Evolutionary conservation across 225 moss, liverwort and hornwort species (phyloP).

Genomic region (Climacium dendroides): DNA sequence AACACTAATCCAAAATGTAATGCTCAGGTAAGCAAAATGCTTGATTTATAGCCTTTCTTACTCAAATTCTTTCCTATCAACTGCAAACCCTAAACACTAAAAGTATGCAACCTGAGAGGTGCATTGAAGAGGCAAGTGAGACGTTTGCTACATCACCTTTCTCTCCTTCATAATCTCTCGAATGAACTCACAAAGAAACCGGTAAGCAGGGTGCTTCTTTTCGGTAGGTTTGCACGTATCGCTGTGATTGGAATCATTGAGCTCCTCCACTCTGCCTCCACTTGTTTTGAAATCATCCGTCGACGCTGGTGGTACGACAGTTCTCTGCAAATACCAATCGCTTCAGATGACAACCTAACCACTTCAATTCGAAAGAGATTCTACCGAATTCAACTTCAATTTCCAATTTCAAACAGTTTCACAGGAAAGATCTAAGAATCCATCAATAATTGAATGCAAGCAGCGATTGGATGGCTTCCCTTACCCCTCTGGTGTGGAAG

Average conservation of each 20-base stretch:
- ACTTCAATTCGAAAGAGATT: neutral
- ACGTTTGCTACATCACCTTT: neutral
- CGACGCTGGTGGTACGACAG: neutral
- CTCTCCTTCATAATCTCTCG: neutral
- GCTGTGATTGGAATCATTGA: neutral
- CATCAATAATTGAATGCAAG: neutral
- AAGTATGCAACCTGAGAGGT: neutral
- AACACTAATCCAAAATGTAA: neutral
- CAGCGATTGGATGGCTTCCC: neutral
- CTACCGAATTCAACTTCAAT: neutral
- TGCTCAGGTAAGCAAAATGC: neutral
- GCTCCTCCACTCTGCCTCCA: neutral
- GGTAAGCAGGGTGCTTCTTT: neutral
- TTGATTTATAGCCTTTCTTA: neutral
- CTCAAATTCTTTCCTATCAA: neutral
- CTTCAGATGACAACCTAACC: neutral
- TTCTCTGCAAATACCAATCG: neutral
- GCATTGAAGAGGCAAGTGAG: neutral
- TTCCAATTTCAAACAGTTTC: neutral
- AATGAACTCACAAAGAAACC: neutral
- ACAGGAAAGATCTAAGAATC: neutral
- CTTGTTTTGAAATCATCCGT: neutral
- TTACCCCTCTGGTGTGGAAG: conserved; percentile 9
- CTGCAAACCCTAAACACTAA: neutral
- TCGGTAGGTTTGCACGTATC: neutral